These are phyloP conservation scores for Spathaspora sp. DNA, from an alignment of 1,139 yeast genomes.

Conservation along the genomic window DNA sequence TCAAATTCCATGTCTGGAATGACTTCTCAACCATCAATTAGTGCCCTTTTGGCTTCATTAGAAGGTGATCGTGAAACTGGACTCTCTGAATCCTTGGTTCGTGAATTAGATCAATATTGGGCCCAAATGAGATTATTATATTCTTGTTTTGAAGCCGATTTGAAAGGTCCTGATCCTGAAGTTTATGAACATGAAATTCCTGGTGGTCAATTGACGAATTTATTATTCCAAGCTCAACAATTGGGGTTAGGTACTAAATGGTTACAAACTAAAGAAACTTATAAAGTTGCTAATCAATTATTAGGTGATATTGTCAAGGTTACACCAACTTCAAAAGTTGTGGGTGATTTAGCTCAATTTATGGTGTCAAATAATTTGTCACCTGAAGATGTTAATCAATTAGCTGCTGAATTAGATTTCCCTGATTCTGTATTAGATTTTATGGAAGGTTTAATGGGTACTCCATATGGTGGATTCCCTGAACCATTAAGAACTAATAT, in stretches of 20 bases:
- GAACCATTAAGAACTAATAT: conserved; percentile 94
- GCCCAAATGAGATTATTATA: conserved; percentile 96
- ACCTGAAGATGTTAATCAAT: conserved; percentile 78
- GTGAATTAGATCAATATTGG: conserved; percentile 93
- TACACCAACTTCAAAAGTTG: conserved; percentile 98
- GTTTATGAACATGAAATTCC: conserved; percentile 98
- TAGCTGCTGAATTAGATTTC: conserved; percentile 92
- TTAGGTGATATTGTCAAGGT: conserved; percentile 97
- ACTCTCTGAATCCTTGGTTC: conserved; percentile 62
- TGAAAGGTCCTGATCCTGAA: conserved; percentile 99
- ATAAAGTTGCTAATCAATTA: conserved; percentile 82
- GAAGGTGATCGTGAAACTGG: conserved; percentile 86
- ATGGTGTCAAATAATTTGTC: conserved; percentile 94
- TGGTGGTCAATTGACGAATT: conserved; percentile 97
- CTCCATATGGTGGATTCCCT: conserved; percentile 99
- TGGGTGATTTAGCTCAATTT: conserved; percentile 97
- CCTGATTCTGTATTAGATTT: conserved; percentile 97
- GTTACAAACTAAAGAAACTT: conserved; percentile 93
- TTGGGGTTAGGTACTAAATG: conserved; percentile 96
- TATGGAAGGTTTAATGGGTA: conserved; percentile 99
- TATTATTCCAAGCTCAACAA: conserved; percentile 98
- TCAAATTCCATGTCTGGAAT: conserved; percentile 96
- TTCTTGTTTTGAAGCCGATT: conserved; percentile 96
- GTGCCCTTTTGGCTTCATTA: conserved; percentile 87
- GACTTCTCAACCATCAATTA: conserved; percentile 97